Evolutionary conservation across 805 yeast genomes (phyloP).

Genomic region (Debaryomyces hansenii): DNA sequence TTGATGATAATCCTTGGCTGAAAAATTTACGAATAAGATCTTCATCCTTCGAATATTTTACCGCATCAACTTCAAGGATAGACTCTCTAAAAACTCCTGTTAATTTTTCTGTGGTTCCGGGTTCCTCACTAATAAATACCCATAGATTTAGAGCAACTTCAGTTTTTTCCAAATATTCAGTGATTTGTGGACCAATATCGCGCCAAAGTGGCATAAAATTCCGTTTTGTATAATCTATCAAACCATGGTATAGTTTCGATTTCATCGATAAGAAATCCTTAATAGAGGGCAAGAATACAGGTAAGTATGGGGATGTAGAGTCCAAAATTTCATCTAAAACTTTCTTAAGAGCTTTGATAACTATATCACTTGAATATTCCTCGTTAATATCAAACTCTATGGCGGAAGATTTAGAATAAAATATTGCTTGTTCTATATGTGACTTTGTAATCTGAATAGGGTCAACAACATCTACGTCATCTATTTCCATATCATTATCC

Average conservation of each 20-base stretch:
- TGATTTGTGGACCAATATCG: conserved; percentile 35
- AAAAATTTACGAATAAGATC: conserved; percentile 28
- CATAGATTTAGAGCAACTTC: conserved; percentile 50
- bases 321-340: conserved; percentile 57
- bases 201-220: conserved; percentile 46
- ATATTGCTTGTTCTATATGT: conserved; percentile 83
- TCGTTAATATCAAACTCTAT: conserved; percentile 45
- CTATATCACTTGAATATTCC: conserved; percentile 13
- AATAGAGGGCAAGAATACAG: conserved; percentile 51
- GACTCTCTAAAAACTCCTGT: conserved; percentile 4
- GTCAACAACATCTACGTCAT: conserved; percentile 15
- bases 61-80: conserved; percentile 3
- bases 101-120: conserved; percentile 1
- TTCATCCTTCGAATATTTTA: conserved; percentile 6
- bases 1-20: conserved; percentile 18
- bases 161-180: conserved; percentile 32
- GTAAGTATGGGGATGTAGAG: conserved; percentile 57
- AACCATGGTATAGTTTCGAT: conserved; percentile 38
- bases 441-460: conserved; percentile 53
- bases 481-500: not conserved
- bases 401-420: conserved; percentile 51
- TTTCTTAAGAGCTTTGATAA: conserved; percentile 40
- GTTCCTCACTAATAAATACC: conserved; percentile 16
- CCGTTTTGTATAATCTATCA: conserved; percentile 44
- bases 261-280: conserved; percentile 54